phyloP scores from a whole-genome alignment of 192 early-diverging fungal genomes.

The Backusella australiensis region DNA sequence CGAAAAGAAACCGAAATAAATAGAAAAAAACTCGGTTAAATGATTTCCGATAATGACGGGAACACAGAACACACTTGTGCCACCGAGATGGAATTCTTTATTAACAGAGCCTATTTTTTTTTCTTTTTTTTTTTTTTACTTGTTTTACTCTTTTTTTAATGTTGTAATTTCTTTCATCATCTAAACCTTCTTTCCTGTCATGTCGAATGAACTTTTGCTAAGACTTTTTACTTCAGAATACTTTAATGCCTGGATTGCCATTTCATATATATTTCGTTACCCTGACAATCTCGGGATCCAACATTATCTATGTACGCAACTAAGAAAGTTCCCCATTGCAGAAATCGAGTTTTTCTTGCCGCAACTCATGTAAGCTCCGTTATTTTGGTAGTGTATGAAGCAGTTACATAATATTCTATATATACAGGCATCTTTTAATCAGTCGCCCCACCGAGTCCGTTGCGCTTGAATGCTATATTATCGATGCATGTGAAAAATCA shows the following conservation, averaged over 20 bases:
- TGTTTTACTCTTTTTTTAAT: background rate
- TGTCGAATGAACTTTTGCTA: conserved; percentile 62
- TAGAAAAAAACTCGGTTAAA: background rate
- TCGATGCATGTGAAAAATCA: conserved; percentile 71
- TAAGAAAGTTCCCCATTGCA: conserved; percentile 76
- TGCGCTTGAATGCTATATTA: conserved; percentile 80
- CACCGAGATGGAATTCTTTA: background rate
- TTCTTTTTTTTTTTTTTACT: background rate
- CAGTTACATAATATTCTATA: background rate
- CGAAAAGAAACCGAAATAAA: background rate
- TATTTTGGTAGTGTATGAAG: no score
- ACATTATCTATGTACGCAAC: conserved; percentile 86
- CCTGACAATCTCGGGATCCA: conserved; percentile 84
- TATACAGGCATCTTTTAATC: conserved; percentile 79
- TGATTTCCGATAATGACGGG: background rate
- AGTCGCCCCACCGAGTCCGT: conserved; percentile 74
- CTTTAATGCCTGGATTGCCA: conserved; percentile 90
- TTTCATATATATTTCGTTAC: conserved; percentile 88
- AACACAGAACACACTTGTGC: background rate
- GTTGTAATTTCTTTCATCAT: background rate
- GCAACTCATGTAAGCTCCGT: conserved; percentile 70
- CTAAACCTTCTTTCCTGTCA: conserved; percentile 20
- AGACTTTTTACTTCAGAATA: conserved; percentile 85
- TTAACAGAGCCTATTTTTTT: background rate
- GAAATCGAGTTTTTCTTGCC: conserved; percentile 93